A percentile compares a stretch with the other conserved stretches of the same genome.
These are phyloP conservation scores for Cladorrhinum sp. DNA, from an alignment of 2,329 filamentous ascomycete species.

Conservation along the genomic window DNA sequence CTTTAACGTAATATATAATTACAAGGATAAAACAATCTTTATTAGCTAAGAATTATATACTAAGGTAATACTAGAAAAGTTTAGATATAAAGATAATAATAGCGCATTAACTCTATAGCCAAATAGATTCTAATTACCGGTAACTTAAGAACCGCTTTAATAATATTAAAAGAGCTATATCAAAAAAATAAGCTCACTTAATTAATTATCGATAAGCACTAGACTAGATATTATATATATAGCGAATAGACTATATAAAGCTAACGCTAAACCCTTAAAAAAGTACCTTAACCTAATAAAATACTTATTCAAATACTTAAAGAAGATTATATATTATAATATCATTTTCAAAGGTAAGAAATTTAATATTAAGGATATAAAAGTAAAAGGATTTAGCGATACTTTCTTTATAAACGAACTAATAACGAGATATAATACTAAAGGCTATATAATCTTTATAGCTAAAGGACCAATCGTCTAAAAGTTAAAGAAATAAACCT, in stretches of 20 bases:
- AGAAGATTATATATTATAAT: too few relatives aligned
- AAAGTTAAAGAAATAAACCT: not conserved
- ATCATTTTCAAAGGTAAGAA: too few relatives aligned
- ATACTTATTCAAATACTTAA: constrained; percentile 4
- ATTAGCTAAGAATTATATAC: not conserved
- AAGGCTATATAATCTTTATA: not conserved
- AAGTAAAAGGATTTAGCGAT: too few relatives aligned
- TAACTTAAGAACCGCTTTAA: too few relatives aligned
- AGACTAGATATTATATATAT: constrained; percentile 11
- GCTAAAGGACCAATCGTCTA: not conserved
- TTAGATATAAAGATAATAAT: too few relatives aligned
- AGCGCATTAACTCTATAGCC: too few relatives aligned
- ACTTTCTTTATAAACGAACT: constrained; percentile 1
- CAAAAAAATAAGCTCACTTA: constrained; percentile 1
- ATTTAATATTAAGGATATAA: too few relatives aligned
- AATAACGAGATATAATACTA: not conserved
- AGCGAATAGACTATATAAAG: not conserved
- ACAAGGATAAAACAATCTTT: not conserved
- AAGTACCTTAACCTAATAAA: not conserved
- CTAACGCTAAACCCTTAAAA: not conserved
- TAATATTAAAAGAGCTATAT: constrained; percentile 10
- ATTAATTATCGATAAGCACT: not conserved
- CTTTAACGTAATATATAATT: constrained; percentile 4
- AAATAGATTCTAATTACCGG: too few relatives aligned
- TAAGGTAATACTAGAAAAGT: not conserved